A percentile compares a stretch with the other conserved stretches of the same genome.
Conservation (phyloP, 2,329 filamentous ascomycete genomes). For the Trichoderma lentiforme region DNA sequence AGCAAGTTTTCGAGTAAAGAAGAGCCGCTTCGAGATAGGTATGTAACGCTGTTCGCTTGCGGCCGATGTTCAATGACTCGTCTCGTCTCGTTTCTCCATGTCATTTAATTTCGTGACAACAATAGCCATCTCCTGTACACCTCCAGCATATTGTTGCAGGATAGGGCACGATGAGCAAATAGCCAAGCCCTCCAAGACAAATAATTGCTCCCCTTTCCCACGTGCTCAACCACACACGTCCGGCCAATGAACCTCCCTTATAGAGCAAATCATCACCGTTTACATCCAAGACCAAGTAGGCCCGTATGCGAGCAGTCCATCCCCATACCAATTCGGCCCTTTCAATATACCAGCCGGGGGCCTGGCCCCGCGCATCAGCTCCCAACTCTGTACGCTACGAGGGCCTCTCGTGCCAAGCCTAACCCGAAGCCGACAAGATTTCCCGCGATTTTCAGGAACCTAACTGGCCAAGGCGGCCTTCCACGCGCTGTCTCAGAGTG, state of each 20-base stretch:
- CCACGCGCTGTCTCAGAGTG: not conserved
- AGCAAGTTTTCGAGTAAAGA: not conserved
- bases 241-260: not conserved
- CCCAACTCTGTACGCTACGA: not conserved
- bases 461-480: not conserved
- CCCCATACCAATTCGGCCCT: conserved; percentile 15
- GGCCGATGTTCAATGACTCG: not conserved
- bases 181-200: not conserved
- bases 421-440: conserved; percentile 3
- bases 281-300: conserved; percentile 1
- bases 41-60: not conserved
- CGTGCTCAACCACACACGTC: not conserved
- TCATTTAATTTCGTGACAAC: not conserved
- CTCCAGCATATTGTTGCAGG: not conserved
- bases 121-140: not conserved
- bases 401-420: not conserved
- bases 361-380: conserved; percentile 6
- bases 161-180: not conserved
- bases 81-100: not conserved
- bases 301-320: conserved; percentile 8
- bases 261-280: not conserved
- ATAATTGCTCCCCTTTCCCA: not conserved
- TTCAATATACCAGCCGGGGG: conserved; percentile 9
- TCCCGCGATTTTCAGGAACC: not conserved
- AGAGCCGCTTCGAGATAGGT: not conserved